These are phyloP conservation scores for Trametes villosa DNA, from an alignment of 768 basidiomycete genomes.

Conservation along the genomic window DNA sequence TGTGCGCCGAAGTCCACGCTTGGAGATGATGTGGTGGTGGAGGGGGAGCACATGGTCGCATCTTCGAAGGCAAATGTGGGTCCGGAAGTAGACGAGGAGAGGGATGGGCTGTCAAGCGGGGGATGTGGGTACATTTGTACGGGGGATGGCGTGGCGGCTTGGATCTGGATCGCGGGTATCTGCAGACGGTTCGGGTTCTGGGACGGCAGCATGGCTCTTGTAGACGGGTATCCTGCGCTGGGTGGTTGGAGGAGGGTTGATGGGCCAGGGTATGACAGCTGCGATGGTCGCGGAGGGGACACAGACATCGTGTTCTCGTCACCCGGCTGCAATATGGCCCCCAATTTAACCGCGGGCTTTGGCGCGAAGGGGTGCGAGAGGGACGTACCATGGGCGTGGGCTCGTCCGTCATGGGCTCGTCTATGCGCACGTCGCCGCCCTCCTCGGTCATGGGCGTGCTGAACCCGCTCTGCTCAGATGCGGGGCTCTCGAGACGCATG, in stretches of 20 bases:
- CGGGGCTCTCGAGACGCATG: conserved; percentile 64
- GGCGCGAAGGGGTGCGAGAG: background rate
- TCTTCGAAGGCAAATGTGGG: background rate
- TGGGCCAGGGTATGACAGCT: background rate
- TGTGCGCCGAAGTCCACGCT: background rate
- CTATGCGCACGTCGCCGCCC: conserved; percentile 28
- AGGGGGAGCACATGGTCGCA: conserved; percentile 25
- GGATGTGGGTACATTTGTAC: conserved; percentile 36
- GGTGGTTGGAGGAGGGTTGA: conserved; percentile 13
- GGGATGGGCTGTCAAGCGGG: conserved; percentile 1
- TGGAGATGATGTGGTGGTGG: conserved; percentile 31
- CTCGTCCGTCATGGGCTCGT: conserved; percentile 50
- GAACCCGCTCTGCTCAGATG: conserved; percentile 18
- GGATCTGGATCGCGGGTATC: conserved; percentile 26
- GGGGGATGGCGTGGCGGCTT: conserved; percentile 26
- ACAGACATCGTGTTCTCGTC: conserved; percentile 14
- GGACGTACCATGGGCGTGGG: conserved; percentile 31
- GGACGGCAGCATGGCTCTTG: background rate
- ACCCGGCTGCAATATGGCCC: background rate
- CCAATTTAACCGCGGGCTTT: background rate
- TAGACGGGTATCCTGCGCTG: conserved; percentile 1
- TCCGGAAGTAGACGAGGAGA: background rate
- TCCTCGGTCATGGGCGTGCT: conserved; percentile 3
- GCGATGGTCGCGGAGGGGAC: conserved; percentile 11
- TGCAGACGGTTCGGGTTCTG: conserved; percentile 21